These are phyloP conservation scores for Epichloe bromicola DNA, from an alignment of 2,329 filamentous ascomycete species.

Conservation along the genomic window DNA sequence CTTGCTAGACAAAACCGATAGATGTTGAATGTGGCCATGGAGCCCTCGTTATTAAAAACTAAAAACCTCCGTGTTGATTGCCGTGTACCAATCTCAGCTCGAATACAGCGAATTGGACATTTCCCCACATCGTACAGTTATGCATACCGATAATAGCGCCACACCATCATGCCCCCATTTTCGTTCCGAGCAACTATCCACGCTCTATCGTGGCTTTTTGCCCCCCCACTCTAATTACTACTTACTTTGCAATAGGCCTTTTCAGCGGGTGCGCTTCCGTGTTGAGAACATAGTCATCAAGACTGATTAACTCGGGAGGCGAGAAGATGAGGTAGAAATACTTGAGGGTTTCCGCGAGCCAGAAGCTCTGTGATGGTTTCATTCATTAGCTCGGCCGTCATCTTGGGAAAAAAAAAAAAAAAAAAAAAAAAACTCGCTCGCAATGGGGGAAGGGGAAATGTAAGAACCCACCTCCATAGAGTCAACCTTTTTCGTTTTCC, in stretches of 20 bases:
- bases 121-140: no score
- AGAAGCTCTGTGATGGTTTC: constrained; percentile 44
- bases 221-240: no score
- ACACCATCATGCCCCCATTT: neutral
- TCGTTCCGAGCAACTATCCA: neutral
- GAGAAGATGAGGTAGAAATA: constrained; percentile 64
- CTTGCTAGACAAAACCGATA: neutral
- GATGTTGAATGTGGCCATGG: no score
- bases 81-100: no score
- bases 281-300: constrained; percentile 55
- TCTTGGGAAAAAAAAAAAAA: no score
- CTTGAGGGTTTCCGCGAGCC: constrained; percentile 61
- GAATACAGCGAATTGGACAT: no score
- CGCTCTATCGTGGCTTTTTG: neutral
- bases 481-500: constrained; percentile 31
- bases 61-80: no score
- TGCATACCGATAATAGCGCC: neutral
- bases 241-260: neutral
- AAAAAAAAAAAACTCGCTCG: no score
- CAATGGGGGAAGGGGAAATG: neutral
- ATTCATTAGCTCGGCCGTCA: no score
- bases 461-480: constrained; percentile 41
- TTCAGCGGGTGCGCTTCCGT: constrained; percentile 35
- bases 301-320: constrained; percentile 45
- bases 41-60: no score